Base-by-base conservation (phyloP, 2,329 filamentous ascomycete genomes). In the Talaromyces sp. region DNA sequence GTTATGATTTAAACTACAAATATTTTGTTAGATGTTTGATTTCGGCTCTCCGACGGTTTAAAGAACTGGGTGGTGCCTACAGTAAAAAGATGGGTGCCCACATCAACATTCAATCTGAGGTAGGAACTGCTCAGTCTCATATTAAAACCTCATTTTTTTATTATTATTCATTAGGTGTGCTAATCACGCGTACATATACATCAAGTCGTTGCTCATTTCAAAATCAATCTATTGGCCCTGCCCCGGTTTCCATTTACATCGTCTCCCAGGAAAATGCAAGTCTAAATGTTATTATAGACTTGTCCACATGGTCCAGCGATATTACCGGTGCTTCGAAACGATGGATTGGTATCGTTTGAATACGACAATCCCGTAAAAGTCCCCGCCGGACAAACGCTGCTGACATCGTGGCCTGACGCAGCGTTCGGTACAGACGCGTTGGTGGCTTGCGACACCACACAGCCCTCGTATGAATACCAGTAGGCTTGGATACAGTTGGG, bases 391-490 rank as follows among this genome's bases (percentile, higher is more conserved):
- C 59, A 61, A 48, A 51, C 38, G 31, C 14, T 12, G 27, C 54
- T 57, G 17, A 50, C 38, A 10, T 57, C 46, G 26, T 61, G 19
- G 6, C 55, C 59, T 17, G 59, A 57, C 12, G 54, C 50, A 52
- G 21, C 43, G 27, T 55, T 32, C 12, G 55, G 38, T 24, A 61
- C 24, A 14, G 59, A 57, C 5, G 48, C 38, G 52, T 61, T 61
- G 4, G 35, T 57, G 10, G 54, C 59, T 24, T 46, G 50, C 11
- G 59, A 61, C 11, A 61, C 59, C 27, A 57, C 59, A 52, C 59
- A 61, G 21, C 59, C 59, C 46, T 61, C 59, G 17, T 61, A 61
- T 32, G 32, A 53, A 27, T 61, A 61, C 59, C 59, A 61, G 26
- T 57, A 61, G n/a, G 59, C 59, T 48, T 61, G 59, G 2, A 61